A percentile compares a stretch with the other conserved stretches of the same genome.
phyloP scores from a whole-genome alignment of 139 green algal genomes.

The Klebsormidium nitens region DNA sequence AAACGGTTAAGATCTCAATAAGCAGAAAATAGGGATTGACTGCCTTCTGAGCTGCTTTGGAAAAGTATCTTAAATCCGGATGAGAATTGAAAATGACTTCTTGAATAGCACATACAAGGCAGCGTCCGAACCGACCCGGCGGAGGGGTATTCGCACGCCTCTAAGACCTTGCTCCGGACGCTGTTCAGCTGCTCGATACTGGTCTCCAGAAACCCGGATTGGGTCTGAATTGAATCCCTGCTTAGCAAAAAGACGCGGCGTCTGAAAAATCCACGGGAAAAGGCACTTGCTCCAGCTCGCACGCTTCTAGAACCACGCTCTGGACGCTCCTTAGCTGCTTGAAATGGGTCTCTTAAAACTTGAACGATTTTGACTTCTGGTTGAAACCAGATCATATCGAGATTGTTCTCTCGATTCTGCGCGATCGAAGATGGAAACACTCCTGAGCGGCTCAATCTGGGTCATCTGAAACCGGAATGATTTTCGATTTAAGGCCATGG shows the following conservation, averaged over 20 bases:
- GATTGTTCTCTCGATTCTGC: too few relatives aligned
- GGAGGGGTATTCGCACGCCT: conserved; percentile 36
- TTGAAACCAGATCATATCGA: too few relatives aligned
- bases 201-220: conserved; percentile 10
- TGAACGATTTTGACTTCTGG: too few relatives aligned
- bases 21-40: too few relatives aligned
- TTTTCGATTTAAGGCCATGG: too few relatives aligned
- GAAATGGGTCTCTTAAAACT: conserved; percentile 15
- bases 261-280: not conserved
- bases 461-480: not conserved
- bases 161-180: conserved; percentile 10
- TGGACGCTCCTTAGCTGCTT: conserved; percentile 34
- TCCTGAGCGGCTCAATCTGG: too few relatives aligned
- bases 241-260: not conserved
- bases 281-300: conserved; percentile 41
- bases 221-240: too few relatives aligned
- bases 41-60: too few relatives aligned
- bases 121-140: not conserved
- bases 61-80: too few relatives aligned
- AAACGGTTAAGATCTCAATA: not conserved
- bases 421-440: too few relatives aligned
- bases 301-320: conserved; percentile 11
- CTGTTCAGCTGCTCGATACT: conserved; percentile 35
- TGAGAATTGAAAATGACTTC: too few relatives aligned
- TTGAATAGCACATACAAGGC: conserved; percentile 3